Evolutionary conservation across 2,329 filamentous ascomycete genomes (phyloP), one percentile per base, ranked within the genome.

Genomic region (Periconia sp.): DNA sequence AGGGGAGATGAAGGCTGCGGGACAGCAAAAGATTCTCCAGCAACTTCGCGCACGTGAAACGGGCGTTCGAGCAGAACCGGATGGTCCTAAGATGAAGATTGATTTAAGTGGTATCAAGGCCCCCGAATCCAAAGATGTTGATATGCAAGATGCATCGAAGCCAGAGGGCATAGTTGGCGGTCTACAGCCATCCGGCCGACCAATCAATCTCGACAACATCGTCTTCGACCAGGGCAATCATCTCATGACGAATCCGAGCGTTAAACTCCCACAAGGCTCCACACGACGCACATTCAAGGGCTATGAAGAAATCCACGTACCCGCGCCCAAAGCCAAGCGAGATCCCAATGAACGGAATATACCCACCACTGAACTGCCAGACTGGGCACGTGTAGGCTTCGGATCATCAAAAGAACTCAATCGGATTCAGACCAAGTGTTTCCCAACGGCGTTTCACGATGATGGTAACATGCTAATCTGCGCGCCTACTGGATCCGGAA

Each of bases 391-490:
- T 53, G 77, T 82, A 47, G 93, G 93, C 19, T 99, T 97, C 71
- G 91, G 91, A 61, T 87, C 84, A 19, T 88, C 92, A 8, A 91
- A 91, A 66, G 87, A 92, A 44, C 83, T 99, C 51, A 99, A 99
- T 77, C 91, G 92, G 59, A 94, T 99, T 41, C 94, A 99, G 76
- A 94, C 93, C 3, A 92, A 89, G 73, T 97, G 93, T 71, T 99
- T 86, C 70, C 90, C 91, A 1, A 86, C 90, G 2, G 94, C 94
- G 0, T 99, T 99, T 69, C 83, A 91, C 55, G 90, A 93, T 56
- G 95, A 99, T 70, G 93, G 92, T 31, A 99, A 99, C 71, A 92
- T 99, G 90, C 87, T 99, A 52, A 89, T 99, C 69, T 99, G 94
- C 73, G 95, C 94, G 7, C 94, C 94, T 1, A 99, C 94, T 47